Evolutionary conservation across 108 stramenopile species (phyloP).

Genomic region (Licmophora abbreviata): DNA sequence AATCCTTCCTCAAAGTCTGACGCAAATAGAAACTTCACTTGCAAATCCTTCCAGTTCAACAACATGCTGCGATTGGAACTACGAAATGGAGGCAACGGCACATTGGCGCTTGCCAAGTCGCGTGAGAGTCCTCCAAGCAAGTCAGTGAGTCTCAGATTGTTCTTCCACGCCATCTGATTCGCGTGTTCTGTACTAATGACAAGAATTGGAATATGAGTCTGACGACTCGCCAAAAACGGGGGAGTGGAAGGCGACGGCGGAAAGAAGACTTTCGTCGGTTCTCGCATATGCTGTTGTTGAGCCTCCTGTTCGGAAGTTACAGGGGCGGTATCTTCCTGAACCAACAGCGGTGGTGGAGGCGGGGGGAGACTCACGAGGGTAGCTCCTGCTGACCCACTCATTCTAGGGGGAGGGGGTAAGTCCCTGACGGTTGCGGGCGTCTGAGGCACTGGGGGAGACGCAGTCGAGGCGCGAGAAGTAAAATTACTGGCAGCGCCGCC

Average conservation of each 20-base stretch:
- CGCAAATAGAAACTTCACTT: conserved; percentile 32
- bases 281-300: background rate
- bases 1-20: conserved; percentile 9
- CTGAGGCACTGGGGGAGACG: background rate
- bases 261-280: background rate
- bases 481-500: background rate
- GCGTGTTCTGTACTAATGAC: conserved; percentile 68
- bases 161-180: conserved; percentile 57
- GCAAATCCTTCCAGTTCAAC: conserved; percentile 35
- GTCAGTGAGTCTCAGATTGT: conserved; percentile 56
- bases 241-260: background rate
- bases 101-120: background rate
- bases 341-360: background rate
- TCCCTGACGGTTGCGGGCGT: background rate
- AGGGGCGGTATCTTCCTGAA: too few species aligned
- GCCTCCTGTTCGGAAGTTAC: conserved; percentile 1
- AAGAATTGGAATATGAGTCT: conserved; percentile 59
- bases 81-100: conserved; percentile 63
- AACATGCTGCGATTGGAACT: conserved; percentile 36
- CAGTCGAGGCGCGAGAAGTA: background rate
- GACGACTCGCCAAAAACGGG: conserved; percentile 45
- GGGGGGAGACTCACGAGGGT: background rate
- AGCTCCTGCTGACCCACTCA: background rate
- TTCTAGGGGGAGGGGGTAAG: background rate
- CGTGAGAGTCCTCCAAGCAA: conserved; percentile 41